These are phyloP conservation scores for Populus simonii DNA, from an alignment of 345 rosid genomes.

Conservation along the genomic window DNA sequence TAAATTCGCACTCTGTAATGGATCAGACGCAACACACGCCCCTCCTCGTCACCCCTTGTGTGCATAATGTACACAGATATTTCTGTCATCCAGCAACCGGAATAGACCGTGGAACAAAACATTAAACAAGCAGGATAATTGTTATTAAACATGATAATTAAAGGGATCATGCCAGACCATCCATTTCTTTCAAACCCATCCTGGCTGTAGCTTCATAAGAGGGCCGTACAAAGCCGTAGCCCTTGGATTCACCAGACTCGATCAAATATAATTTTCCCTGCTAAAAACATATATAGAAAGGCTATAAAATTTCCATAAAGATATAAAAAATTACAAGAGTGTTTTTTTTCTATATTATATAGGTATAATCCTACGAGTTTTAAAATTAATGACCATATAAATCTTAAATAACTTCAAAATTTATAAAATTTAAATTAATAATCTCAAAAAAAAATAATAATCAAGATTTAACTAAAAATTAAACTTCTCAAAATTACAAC, in stretches of 20 bases:
- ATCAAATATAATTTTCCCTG: conserved; percentile 70
- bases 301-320: neutral
- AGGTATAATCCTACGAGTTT: rapidly evolving
- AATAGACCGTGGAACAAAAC: conserved; percentile 9
- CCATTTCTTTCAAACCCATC: conserved; percentile 55
- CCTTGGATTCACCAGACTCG: conserved; percentile 66
- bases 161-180: conserved; percentile 45
- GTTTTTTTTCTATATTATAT: no score
- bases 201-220: conserved; percentile 55
- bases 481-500: conserved; percentile 16
- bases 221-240: conserved; percentile 68
- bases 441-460: no score
- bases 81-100: conserved; percentile 67
- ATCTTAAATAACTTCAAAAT: no score
- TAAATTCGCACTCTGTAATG: neutral
- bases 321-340: neutral
- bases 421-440: no score
- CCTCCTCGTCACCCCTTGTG: conserved; percentile 20
- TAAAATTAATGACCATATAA: rapidly evolving
- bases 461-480: no score
- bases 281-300: neutral
- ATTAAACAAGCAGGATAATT: neutral
- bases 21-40: conserved; percentile 8
- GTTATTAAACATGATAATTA: neutral
- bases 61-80: conserved; percentile 53